A percentile compares a stretch with the other conserved stretches of the same genome.
These are phyloP conservation scores for Flueggea neowawraea DNA, from an alignment of 441 rosid genomes.

Conservation along the genomic window DNA sequence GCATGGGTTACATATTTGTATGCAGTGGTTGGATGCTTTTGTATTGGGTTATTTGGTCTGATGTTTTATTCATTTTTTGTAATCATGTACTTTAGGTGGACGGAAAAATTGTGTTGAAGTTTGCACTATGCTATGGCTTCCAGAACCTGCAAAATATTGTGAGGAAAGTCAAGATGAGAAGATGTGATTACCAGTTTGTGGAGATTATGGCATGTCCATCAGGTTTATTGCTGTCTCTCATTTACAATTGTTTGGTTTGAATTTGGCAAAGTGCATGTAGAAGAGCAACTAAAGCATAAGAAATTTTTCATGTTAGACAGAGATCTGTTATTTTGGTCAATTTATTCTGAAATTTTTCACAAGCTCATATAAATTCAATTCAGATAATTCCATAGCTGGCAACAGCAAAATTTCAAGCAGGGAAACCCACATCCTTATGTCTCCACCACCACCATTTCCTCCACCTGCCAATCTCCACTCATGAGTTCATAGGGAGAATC, in stretches of 20 bases:
- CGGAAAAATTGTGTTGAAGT: constrained; percentile 66
- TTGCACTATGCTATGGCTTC: constrained; percentile 91
- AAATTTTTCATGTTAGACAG: too few relatives aligned
- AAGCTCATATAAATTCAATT: too few relatives aligned
- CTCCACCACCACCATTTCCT: too few relatives aligned
- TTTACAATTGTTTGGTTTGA: background rate
- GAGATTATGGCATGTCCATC: constrained; percentile 99
- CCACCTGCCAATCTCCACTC: too few relatives aligned
- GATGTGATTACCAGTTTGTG: constrained; percentile 88
- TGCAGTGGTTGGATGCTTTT: background rate
- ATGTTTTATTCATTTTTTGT: background rate
- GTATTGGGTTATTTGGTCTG: background rate
- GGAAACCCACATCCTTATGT: too few relatives aligned
- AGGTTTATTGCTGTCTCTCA: constrained; percentile 34
- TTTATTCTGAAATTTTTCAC: too few relatives aligned
- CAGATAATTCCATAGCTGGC: too few relatives aligned
- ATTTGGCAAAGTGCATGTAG: too few relatives aligned
- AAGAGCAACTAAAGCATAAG: too few relatives aligned
- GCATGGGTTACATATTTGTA: background rate
- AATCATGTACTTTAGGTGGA: constrained; percentile 49
- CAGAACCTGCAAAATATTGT: constrained; percentile 89
- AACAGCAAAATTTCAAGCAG: too few relatives aligned
- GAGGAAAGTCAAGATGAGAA: constrained; percentile 64
- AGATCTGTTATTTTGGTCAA: too few relatives aligned
- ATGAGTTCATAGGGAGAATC: too few relatives aligned